Percentiles rank a stretch among this genome's conserved stretches.
These are phyloP conservation scores for Saksenaea vasiformis DNA, from an alignment of 371 early-diverging fungal species.

Conservation along the genomic window DNA sequence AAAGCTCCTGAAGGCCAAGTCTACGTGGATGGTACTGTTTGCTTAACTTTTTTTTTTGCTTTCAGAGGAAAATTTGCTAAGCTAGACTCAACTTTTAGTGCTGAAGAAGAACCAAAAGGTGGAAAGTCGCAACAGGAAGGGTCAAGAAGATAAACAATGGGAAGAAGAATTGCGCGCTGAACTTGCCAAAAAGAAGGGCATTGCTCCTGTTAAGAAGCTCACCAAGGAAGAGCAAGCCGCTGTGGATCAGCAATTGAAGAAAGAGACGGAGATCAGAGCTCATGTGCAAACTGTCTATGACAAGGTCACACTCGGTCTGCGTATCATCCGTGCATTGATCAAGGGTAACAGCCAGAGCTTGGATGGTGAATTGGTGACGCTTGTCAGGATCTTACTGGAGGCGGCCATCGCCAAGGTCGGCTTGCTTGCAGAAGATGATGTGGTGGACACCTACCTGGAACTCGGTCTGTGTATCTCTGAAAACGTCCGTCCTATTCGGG, in stretches of 20 bases:
- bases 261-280: slow-evolving; percentile 75
- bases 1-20: slow-evolving; percentile 67
- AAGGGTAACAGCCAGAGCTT: slow-evolving; percentile 57
- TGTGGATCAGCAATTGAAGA: slow-evolving; percentile 72
- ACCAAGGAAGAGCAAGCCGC: slow-evolving; percentile 84
- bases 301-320: slow-evolving; percentile 63
- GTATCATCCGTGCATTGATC: slow-evolving; percentile 65
- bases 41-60: not conserved
- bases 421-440: slow-evolving; percentile 57
- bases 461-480: slow-evolving; percentile 57
- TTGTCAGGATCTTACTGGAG: slow-evolving; percentile 48
- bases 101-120: slow-evolving; percentile 50
- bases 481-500: slow-evolving; percentile 48
- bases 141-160: slow-evolving; percentile 79
- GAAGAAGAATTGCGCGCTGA: slow-evolving; percentile 83
- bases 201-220: slow-evolving; percentile 50
- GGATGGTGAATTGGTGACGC: slow-evolving; percentile 47
- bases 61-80: not conserved
- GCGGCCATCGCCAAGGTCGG: slow-evolving; percentile 56
- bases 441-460: slow-evolving; percentile 59
- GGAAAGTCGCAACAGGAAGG: slow-evolving; percentile 55
- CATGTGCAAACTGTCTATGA: slow-evolving; percentile 58
- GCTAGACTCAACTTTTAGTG: slow-evolving; percentile 17
- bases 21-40: slow-evolving; percentile 58
- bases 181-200: slow-evolving; percentile 71